Base-by-base conservation (phyloP, 495 filamentous ascomycete species). In the Xylaria castorea region DNA sequence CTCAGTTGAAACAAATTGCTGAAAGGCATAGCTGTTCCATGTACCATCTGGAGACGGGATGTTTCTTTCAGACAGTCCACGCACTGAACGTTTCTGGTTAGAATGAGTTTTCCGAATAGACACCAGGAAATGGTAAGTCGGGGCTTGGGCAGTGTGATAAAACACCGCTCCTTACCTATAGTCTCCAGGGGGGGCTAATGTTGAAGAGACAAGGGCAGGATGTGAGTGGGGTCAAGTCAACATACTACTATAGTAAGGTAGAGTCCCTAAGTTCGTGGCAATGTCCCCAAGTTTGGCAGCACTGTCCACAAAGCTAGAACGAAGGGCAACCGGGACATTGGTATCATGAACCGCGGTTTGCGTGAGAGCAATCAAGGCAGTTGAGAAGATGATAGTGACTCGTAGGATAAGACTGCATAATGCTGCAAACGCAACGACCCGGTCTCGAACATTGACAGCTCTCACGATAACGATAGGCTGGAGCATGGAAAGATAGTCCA, bases 211-310 rank as follows among this genome's bases (percentile, higher is more conserved):
- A n/a, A n/a, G n/a, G n/a, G n/a, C n/a, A n/a, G n/a, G n/a, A n/a
- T n/a, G n/a, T n/a, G n/a, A n/a, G n/a, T n/a, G n/a, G n/a, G n/a
- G n/a, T n/a, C n/a, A n/a, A n/a, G n/a, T n/a, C n/a, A n/a, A 61
- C 32, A 38, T 61, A 61, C 57, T 61, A 18, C 30, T 61, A 61
- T 61, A 61, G 32, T 61, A 61, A 61, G 57, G 57, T 9, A 36
- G 30, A 1, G 30, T 18, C 32, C 57, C 57, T 3, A 62, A 9
- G 4, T 34, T 20, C 2, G 60, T 62, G 30, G 57, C 57, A n/a
- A 61, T 4, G 18, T 25, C 36, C 5, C 20, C 34, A 8, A 62
- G 36, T 14, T 62, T 14, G 36, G 60, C n/a, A 40, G 60, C 5
- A 42, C n/a, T 62, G 34, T 40, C 36, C 11, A 42, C 36, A 16